phyloP scores from a whole-genome alignment of 768 basidiomycete genomes.

The Gloeostereum incarnatum region DNA sequence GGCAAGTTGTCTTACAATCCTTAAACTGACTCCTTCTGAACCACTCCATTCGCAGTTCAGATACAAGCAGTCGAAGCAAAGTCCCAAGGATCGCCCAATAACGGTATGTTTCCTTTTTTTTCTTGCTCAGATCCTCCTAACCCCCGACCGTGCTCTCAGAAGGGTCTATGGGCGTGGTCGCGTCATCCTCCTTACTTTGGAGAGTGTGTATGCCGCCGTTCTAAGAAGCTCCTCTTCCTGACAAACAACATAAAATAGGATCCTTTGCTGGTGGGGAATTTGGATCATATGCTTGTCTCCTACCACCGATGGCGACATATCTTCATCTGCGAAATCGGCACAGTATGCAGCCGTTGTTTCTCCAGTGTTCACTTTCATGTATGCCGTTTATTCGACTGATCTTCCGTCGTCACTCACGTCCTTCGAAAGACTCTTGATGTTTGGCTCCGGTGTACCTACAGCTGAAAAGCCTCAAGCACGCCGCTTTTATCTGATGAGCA shows the following conservation, averaged over 20 bases:
- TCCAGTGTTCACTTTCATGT: conserved; percentile 60
- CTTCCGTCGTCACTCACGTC: neutral
- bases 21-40: neutral
- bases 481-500: conserved; percentile 43
- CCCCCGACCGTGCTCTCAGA: conserved; percentile 16
- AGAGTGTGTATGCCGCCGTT: conserved; percentile 33
- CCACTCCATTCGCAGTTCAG: conserved; percentile 28
- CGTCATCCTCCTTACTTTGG: conserved; percentile 69
- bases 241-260: conserved; percentile 20
- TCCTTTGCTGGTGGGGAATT: conserved; percentile 59
- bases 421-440: conserved; percentile 41
- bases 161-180: conserved; percentile 46
- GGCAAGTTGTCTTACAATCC: conserved; percentile 17
- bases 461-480: conserved; percentile 61
- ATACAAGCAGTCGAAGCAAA: conserved; percentile 39
- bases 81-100: conserved; percentile 39
- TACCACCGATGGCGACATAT: conserved; percentile 32
- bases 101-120: conserved; percentile 20
- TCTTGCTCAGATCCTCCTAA: neutral
- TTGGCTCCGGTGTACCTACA: conserved; percentile 60
- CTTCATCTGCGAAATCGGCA: conserved; percentile 35
- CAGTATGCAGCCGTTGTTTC: conserved; percentile 53
- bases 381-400: conserved; percentile 13
- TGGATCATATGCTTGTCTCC: conserved; percentile 55
- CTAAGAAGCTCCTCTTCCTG: conserved; percentile 6